A percentile compares a stretch with the other conserved stretches of the same genome.
Conservation (phyloP, 306 rosid genomes). For the Prunus mume region DNA sequence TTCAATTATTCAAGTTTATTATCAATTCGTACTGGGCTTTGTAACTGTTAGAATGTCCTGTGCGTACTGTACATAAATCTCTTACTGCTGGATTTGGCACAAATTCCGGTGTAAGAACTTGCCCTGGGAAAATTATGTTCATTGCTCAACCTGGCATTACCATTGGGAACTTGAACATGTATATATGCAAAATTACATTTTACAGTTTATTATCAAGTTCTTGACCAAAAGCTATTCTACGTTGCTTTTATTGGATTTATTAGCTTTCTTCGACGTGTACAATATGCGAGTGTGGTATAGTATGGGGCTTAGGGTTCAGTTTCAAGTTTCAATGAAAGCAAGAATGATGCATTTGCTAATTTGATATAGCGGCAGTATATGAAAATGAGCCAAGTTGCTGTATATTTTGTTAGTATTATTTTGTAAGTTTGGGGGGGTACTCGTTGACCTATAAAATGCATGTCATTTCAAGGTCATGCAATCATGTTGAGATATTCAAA, state of each 20-base stretch:
- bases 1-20: not conserved
- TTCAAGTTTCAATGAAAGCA: too few species aligned
- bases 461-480: too few species aligned
- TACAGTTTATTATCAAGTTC: not conserved
- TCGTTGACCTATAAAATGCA: too few species aligned
- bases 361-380: too few species aligned
- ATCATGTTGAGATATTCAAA: too few species aligned
- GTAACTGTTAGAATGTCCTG: not conserved
- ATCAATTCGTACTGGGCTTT: not conserved
- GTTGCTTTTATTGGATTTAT: too few species aligned
- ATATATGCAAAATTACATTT: not conserved
- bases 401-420: too few species aligned
- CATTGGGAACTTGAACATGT: not conserved
- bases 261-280: not conserved
- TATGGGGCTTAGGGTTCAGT: too few species aligned
- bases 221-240: not conserved
- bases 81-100: not conserved
- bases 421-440: too few species aligned
- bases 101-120: not conserved
- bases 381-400: too few species aligned
- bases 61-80: constrained; percentile 14
- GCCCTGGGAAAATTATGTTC: not conserved
- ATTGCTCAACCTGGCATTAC: not conserved
- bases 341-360: too few species aligned
- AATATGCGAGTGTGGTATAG: too few species aligned